Conservation (phyloP, 169 alveolate species). For the Cryptosporidium parvum region DNA sequence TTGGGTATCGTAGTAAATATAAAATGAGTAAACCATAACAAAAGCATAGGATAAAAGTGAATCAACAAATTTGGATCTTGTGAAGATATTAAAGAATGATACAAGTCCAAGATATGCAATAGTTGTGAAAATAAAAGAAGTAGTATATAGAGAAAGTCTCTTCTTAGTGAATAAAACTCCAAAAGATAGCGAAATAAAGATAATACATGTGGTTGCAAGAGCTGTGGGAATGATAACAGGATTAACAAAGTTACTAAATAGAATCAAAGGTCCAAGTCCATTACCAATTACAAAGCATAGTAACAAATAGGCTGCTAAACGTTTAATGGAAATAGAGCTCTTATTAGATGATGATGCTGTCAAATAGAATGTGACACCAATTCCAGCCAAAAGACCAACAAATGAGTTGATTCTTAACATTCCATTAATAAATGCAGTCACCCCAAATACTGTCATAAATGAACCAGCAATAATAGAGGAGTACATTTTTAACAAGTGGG, state of each 20-base stretch:
- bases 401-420: slow-evolving; percentile 22
- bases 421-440: slow-evolving; percentile 42
- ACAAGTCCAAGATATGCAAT: slow-evolving; percentile 67
- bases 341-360: slow-evolving; percentile 12
- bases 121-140: slow-evolving; percentile 52
- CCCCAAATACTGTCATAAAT: slow-evolving; percentile 56
- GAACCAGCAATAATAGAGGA: slow-evolving; percentile 60
- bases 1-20: slow-evolving; percentile 67
- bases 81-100: slow-evolving; percentile 55
- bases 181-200: slow-evolving; percentile 48
- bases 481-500: slow-evolving; percentile 58
- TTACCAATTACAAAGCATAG: slow-evolving; percentile 57
- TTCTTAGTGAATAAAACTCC: slow-evolving; percentile 57
- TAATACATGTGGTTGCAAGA: slow-evolving; percentile 41
- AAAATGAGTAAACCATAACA: slow-evolving; percentile 49
- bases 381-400: slow-evolving; percentile 28
- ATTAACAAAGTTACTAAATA: slow-evolving; percentile 53
- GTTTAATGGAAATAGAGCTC: slow-evolving; percentile 15
- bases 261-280: slow-evolving; percentile 56
- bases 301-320: slow-evolving; percentile 31
- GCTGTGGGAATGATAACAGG: slow-evolving; percentile 72
- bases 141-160: slow-evolving; percentile 38
- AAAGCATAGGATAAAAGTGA: slow-evolving; percentile 49
- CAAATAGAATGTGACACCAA: slow-evolving; percentile 37
- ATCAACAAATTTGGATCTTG: slow-evolving; percentile 60